phyloP scores from a whole-genome alignment of 768 basidiomycete genomes.

The Dacryopinax spathularia region DNA sequence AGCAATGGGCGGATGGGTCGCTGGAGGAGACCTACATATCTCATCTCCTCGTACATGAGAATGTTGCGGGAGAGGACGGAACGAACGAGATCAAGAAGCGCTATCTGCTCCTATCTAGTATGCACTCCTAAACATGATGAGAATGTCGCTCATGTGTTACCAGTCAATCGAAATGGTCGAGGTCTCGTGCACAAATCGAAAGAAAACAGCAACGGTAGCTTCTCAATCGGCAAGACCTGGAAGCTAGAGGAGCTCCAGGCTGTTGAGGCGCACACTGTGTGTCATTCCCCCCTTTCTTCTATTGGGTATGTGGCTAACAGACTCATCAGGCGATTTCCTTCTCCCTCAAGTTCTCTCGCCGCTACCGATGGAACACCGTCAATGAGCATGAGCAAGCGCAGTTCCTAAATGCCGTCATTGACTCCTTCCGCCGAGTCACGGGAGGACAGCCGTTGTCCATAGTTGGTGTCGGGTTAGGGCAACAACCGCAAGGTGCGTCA shows the following conservation, averaged over 20 bases:
- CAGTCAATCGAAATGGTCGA: conserved; percentile 46
- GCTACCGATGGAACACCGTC: conserved; percentile 85
- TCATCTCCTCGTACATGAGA: conserved; percentile 91
- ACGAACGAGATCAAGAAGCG: conserved; percentile 55
- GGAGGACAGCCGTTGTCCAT: conserved; percentile 20
- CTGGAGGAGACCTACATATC: conserved; percentile 70
- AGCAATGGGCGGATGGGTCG: conserved; percentile 46
- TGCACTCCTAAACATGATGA: conserved; percentile 24
- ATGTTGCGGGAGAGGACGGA: conserved; percentile 50
- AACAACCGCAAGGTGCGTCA: conserved; percentile 3
- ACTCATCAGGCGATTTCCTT: conserved; percentile 15
- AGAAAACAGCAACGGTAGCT: conserved; percentile 82
- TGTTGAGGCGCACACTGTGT: conserved; percentile 60
- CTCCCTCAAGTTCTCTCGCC: conserved; percentile 41
- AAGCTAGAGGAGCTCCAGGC: conserved; percentile 63
- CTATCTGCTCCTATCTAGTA: conserved; percentile 83
- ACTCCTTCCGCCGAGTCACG: conserved; percentile 26
- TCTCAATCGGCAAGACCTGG: conserved; percentile 98
- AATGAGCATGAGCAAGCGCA: conserved; percentile 49
- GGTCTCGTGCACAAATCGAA: conserved; percentile 93
- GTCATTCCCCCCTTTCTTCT: conserved; percentile 13
- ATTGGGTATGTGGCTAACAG: conserved; percentile 19
- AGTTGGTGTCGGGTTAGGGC: conserved; percentile 14
- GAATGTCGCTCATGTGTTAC: conserved; percentile 6
- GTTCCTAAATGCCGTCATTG: conserved; percentile 56